Percentiles rank a stretch among this genome's conserved stretches.
These are phyloP conservation scores for Apiotrichum siamense DNA, from an alignment of 1,284 basidiomycete genomes.

Conservation along the genomic window DNA sequence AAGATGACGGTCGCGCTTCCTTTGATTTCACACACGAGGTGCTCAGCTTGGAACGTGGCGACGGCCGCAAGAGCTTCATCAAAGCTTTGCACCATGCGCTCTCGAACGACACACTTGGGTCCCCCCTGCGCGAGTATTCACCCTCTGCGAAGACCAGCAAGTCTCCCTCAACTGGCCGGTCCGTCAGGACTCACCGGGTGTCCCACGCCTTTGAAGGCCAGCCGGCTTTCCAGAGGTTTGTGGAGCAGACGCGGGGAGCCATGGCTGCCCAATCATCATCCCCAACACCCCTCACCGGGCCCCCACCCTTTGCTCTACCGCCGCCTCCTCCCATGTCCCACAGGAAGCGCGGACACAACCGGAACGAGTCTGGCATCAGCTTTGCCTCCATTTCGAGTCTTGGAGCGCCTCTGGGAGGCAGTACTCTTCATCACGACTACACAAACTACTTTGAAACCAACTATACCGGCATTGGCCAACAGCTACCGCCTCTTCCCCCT, in stretches of 20 bases:
- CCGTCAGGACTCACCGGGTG: background rate
- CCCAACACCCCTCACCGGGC: background rate
- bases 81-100: conserved; percentile 47
- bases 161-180: background rate
- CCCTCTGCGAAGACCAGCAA: background rate
- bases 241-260: conserved; percentile 12
- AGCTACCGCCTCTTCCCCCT: conserved; percentile 18
- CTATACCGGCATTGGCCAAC: conserved; percentile 14
- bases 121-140: conserved; percentile 7
- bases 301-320: conserved; percentile 9
- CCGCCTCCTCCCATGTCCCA: background rate
- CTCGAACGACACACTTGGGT: background rate
- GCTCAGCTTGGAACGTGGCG: conserved; percentile 61
- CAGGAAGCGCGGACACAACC: conserved; percentile 16
- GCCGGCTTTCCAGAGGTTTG: conserved; percentile 34
- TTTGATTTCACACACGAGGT: conserved; percentile 76
- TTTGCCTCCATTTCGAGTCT: conserved; percentile 76
- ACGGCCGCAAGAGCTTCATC: conserved; percentile 59
- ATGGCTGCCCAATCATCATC: no score
- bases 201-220: conserved; percentile 31
- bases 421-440: conserved; percentile 63
- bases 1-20: conserved; percentile 53
- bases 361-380: conserved; percentile 61
- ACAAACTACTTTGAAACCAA: conserved; percentile 58
- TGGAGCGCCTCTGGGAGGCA: conserved; percentile 58